Conservation (phyloP, 2,329 filamentous ascomycete genomes). For the Fusarium xyrophilum region DNA sequence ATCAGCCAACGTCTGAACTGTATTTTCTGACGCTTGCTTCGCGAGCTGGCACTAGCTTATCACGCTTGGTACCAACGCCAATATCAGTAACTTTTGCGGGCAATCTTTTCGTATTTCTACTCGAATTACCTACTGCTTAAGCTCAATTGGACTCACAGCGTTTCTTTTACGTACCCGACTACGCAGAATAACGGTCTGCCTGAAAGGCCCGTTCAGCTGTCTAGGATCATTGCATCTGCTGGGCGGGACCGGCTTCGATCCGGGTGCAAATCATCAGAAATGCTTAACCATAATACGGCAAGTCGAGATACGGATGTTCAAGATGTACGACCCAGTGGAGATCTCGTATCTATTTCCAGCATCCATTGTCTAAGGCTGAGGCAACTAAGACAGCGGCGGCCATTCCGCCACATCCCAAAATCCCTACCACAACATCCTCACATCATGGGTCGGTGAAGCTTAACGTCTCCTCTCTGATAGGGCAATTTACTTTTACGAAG, state of each 20-base stretch:
- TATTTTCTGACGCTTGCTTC: conserved; percentile 18
- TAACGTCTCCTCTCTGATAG: conserved; percentile 1
- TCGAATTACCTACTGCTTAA: conserved; percentile 3
- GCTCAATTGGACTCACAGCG: conserved; percentile 15
- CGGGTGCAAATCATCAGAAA: neutral
- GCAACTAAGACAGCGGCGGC: neutral
- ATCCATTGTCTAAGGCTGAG: conserved; percentile 4
- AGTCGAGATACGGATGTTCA: neutral
- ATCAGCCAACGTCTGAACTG: conserved; percentile 17
- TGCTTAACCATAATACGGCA: neutral
- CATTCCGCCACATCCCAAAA: conserved; percentile 1
- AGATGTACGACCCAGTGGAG: neutral
- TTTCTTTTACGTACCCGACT: conserved; percentile 21
- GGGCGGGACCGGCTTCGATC: neutral
- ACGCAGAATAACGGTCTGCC: conserved; percentile 3
- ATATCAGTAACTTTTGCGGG: conserved; percentile 7
- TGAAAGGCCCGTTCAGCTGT: conserved; percentile 12
- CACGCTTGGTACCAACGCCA: conserved; percentile 4
- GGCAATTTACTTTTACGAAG: conserved; percentile 1
- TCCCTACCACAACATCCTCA: conserved; percentile 3
- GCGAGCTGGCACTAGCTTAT: conserved; percentile 31
- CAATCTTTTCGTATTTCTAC: conserved; percentile 29
- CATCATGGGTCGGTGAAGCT: neutral
- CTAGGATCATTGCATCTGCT: neutral
- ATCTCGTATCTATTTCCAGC: conserved; percentile 17